These are phyloP conservation scores for Thielaviopsis euricoi DNA, from an alignment of 2,329 filamentous ascomycete genomes.

Conservation along the genomic window DNA sequence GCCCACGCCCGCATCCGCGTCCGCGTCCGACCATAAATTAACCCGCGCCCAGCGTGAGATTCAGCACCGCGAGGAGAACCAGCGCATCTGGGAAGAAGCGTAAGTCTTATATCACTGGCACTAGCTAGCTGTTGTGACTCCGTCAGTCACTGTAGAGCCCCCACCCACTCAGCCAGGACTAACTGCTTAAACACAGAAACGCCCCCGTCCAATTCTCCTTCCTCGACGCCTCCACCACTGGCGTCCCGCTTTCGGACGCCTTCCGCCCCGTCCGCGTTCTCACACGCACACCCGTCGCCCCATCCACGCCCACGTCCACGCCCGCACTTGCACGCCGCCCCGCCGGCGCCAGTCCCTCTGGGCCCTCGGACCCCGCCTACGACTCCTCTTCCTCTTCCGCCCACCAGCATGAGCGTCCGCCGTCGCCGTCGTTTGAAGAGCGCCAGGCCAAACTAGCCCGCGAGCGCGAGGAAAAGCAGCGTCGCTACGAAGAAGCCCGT, in stretches of 20 bases:
- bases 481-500: slow-evolving; percentile 73
- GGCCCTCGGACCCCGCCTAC: not conserved
- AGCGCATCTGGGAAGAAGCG: slow-evolving; percentile 80
- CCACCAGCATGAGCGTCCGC: too few relatives aligned
- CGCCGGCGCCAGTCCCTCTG: not conserved
- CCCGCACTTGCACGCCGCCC: not conserved
- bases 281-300: slow-evolving; percentile 59
- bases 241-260: slow-evolving; percentile 39
- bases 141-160: too few relatives aligned
- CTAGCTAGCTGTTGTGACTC: too few relatives aligned
- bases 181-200: slow-evolving; percentile 41
- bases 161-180: too few relatives aligned
- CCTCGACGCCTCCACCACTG: slow-evolving; percentile 45
- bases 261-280: slow-evolving; percentile 74
- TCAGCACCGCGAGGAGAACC: slow-evolving; percentile 68
- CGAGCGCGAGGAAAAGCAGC: slow-evolving; percentile 78
- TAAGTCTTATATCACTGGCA: slow-evolving; percentile 24
- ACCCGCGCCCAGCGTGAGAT: slow-evolving; percentile 64
- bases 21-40: slow-evolving; percentile 26
- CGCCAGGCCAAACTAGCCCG: slow-evolving; percentile 59
- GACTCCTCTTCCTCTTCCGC: too few relatives aligned
- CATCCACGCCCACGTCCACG: slow-evolving; percentile 18
- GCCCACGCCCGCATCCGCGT: slow-evolving; percentile 15
- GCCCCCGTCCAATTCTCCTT: slow-evolving; percentile 59
- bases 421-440: slow-evolving; percentile 37